phyloP scores from a whole-genome alignment of 208 protist genomes.

The Trichomonas gallinae region DNA sequence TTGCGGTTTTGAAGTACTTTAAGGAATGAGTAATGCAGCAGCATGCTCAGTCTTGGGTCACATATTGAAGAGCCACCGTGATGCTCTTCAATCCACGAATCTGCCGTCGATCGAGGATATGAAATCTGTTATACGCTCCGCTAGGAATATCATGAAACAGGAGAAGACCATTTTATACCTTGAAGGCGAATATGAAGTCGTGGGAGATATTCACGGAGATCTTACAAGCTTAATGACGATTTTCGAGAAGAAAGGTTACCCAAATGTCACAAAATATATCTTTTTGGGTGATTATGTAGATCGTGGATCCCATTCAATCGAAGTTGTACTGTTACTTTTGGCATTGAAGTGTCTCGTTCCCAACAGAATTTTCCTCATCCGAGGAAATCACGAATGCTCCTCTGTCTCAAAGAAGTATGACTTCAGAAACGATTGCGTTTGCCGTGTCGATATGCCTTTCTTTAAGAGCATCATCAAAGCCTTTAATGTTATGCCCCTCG shows the following conservation, averaged over 20 bases:
- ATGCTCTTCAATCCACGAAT: not conserved
- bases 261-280: slow-evolving; percentile 90
- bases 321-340: slow-evolving; percentile 71
- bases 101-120: not conserved
- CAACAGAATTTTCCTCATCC: slow-evolving; percentile 61
- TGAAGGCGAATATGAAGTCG: not conserved
- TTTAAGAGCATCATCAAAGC: slow-evolving; percentile 62
- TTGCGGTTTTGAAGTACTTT: not conserved
- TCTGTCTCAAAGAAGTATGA: slow-evolving; percentile 76
- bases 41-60: not conserved
- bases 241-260: slow-evolving; percentile 58
- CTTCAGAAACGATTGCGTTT: slow-evolving; percentile 65
- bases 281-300: slow-evolving; percentile 63
- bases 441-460: slow-evolving; percentile 63
- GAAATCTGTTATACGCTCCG: not conserved
- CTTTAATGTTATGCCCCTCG: slow-evolving; percentile 64
- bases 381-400: slow-evolving; percentile 75
- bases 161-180: not conserved
- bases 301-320: slow-evolving; percentile 45
- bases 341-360: slow-evolving; percentile 65
- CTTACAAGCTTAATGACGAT: slow-evolving; percentile 58
- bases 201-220: slow-evolving; percentile 18
- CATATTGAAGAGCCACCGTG: not conserved
- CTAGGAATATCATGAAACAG: not conserved
- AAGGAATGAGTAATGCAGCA: not conserved